phyloP scores from a whole-genome alignment of 2,329 filamentous ascomycete genomes.

The Penicillium sp. region DNA sequence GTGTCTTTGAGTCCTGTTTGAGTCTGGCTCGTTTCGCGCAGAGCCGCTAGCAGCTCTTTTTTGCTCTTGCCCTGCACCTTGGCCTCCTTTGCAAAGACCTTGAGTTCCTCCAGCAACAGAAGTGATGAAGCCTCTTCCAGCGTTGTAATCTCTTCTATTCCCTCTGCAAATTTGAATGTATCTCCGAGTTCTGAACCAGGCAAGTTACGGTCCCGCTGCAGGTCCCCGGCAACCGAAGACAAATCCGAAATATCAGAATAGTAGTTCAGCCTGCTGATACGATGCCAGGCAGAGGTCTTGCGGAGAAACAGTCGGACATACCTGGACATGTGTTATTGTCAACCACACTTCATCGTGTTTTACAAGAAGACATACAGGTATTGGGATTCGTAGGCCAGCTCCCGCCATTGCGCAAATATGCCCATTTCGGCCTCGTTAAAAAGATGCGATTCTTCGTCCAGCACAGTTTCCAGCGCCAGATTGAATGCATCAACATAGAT shows the following conservation, averaged over 20 bases:
- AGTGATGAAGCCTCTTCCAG: conserved; percentile 81
- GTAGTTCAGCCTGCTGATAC: conserved; percentile 73
- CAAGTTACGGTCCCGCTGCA: conserved; percentile 61
- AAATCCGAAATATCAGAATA: conserved; percentile 79
- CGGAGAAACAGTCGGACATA: conserved; percentile 91
- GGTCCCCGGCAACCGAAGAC: conserved; percentile 59
- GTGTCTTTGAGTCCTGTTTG: conserved; percentile 74
- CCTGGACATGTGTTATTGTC: conserved; percentile 44
- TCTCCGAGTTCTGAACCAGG: conserved; percentile 56
- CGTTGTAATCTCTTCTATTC: conserved; percentile 70
- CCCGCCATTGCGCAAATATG: conserved; percentile 74
- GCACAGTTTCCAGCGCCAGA: conserved; percentile 80
- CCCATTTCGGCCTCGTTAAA: conserved; percentile 76
- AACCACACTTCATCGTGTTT: neutral
- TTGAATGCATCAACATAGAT: conserved; percentile 99
- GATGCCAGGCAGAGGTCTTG: conserved; percentile 89
- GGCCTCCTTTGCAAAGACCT: conserved; percentile 76
- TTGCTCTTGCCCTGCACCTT: conserved; percentile 90
- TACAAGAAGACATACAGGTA: conserved; percentile 67
- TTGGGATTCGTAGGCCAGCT: conserved; percentile 77
- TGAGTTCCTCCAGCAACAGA: conserved; percentile 84
- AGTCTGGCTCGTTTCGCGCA: conserved; percentile 69
- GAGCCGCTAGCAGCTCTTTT: conserved; percentile 69
- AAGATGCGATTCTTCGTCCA: conserved; percentile 83
- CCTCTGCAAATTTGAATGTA: conserved; percentile 75